Conservation (phyloP, 2,329 filamentous ascomycete genomes). For the Colletotrichum sp. region DNA sequence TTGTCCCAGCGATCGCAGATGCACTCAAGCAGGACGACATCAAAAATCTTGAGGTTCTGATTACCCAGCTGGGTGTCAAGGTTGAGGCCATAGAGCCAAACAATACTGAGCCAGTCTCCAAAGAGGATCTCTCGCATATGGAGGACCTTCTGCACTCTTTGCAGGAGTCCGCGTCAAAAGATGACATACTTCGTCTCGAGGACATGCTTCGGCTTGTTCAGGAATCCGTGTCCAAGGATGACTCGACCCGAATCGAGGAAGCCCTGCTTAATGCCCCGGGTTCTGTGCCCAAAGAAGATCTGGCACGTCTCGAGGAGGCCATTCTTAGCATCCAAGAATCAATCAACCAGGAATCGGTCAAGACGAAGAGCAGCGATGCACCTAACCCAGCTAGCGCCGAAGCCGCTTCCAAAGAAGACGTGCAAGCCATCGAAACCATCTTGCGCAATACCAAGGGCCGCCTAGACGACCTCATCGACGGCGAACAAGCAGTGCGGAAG, state of each 20-base stretch:
- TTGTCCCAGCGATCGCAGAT: conserved; percentile 50
- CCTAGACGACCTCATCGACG: conserved; percentile 79
- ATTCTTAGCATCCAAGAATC: conserved; percentile 50
- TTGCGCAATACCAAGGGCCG: conserved; percentile 88
- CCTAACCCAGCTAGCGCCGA: conserved; percentile 40
- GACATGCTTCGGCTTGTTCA: conserved; percentile 51
- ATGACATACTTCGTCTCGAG: conserved; percentile 37
- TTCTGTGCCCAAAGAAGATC: conserved; percentile 46
- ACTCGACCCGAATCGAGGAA: conserved; percentile 51
- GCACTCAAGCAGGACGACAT: conserved; percentile 74
- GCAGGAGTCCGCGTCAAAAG: conserved; percentile 40
- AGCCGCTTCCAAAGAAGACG: conserved; percentile 78
- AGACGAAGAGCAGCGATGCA: background rate
- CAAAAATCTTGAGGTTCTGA: conserved; percentile 83
- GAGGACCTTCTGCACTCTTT: conserved; percentile 51
- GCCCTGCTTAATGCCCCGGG: conserved; percentile 50
- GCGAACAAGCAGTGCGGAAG: conserved; percentile 72
- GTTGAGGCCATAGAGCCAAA: conserved; percentile 75
- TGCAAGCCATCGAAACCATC: conserved; percentile 88
- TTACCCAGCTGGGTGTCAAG: conserved; percentile 83
- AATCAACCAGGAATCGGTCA: conserved; percentile 62
- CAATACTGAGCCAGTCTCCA: conserved; percentile 36
- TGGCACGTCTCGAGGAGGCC: conserved; percentile 60
- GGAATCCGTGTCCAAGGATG: conserved; percentile 18
- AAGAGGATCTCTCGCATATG: conserved; percentile 38